Evolutionary conservation across 495 filamentous ascomycete species (phyloP), one percentile per base, ranked within the genome.

Genomic region (Aspergillus heteromorphus): DNA sequence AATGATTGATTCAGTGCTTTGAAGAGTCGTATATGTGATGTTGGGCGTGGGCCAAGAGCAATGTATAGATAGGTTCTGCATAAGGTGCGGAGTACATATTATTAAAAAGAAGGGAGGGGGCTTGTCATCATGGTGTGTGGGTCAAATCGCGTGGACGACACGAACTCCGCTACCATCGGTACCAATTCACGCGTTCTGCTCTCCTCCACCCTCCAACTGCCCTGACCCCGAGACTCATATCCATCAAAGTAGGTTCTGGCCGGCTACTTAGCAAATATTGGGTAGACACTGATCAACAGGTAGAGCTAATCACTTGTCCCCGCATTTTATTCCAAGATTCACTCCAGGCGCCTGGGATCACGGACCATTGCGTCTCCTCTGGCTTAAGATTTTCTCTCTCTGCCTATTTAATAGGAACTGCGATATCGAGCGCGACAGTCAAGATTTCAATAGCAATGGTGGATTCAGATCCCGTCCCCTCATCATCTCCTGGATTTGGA

Each of bases 401-500:
- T n/a, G n/a, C n/a, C n/a, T n/a, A n/a, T n/a, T n/a, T n/a, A 27
- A 27, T 27, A 27, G 23, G 23, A 3, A 27, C 7, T 27, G 7
- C 23, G 7, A 27, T 27, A 41, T 21, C 3, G 38, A 27, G 29
- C 18, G 38, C 25, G 20, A 18, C 21, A 16, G 4, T 25, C 9
- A 13, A 30, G 27, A 25, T 38, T 63, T 18, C 68, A 63, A 53
- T 49, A 59, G 29, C 50, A 65, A 38, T 38, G 34, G 13, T 70
- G 42, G 59, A 60, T 52, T 47, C 58, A 19, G 81, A 87, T 61
- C 76, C 76, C 25, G 86, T 93, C 41, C 87, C 87, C 8, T 96
- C 91, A 2, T 96, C 91, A 0, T 95, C 91, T 10, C 90, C 91
- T 45, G 91, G 83, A 29, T 96, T 96, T 70, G 88, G 80, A 23